Percentiles rank a stretch among this genome's conserved stretches.
phyloP scores from a whole-genome alignment of 179 eudicot species.

The Vitellaria paradoxa region DNA sequence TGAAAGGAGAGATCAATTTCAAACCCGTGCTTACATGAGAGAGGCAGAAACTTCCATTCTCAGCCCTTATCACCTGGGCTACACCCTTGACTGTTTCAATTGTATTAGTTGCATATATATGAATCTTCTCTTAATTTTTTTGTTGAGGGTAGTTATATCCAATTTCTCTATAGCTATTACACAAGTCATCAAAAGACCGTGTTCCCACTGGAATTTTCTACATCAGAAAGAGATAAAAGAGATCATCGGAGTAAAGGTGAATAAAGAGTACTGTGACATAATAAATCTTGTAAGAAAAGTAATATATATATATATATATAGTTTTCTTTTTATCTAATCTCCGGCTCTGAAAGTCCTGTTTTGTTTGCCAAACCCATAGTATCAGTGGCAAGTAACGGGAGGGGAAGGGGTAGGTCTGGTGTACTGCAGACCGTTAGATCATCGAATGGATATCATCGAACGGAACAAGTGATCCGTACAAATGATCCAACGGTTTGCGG shows the following conservation, averaged over 20 bases:
- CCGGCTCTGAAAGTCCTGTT: background rate
- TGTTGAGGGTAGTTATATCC: background rate
- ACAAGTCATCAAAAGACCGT: background rate
- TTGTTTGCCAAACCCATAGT: conserved; percentile 11
- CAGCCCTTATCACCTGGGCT: background rate
- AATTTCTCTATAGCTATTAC: conserved; percentile 6
- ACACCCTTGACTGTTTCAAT: background rate
- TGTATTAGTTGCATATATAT: background rate
- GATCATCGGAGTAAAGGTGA: too few relatives aligned
- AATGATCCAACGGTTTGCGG: too few relatives aligned
- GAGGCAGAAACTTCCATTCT: background rate
- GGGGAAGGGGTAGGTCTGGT: too few relatives aligned
- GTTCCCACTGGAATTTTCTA: background rate
- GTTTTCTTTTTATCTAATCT: too few relatives aligned
- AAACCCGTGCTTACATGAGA: too few relatives aligned
- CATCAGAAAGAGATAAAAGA: too few relatives aligned
- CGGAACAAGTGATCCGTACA: too few relatives aligned
- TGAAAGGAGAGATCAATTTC: too few relatives aligned
- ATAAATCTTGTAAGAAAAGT: conserved; percentile 19
- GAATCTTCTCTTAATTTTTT: background rate
- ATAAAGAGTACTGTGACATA: background rate
- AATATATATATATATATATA: background rate
- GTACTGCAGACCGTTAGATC: too few relatives aligned
- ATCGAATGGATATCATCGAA: too few relatives aligned
- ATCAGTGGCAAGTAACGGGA: background rate